Base-by-base conservation (phyloP, 805 yeast genomes). In the Candida arabinofermentans region DNA sequence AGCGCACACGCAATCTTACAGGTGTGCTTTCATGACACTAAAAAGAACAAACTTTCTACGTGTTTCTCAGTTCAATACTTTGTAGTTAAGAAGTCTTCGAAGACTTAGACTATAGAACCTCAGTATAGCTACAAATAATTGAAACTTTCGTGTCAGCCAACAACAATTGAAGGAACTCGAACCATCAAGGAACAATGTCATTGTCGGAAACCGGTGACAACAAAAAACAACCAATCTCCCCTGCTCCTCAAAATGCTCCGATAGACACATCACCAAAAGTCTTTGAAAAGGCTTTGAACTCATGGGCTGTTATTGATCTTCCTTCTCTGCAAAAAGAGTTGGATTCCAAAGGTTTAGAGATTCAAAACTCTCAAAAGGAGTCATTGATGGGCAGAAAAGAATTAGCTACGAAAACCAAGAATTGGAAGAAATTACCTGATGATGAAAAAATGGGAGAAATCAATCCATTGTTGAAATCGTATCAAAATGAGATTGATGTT, bases 401-500 rank as follows among this genome's bases (percentile, higher is more conserved):
- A 26, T 66, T 91, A 37, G 95, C 98, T 0, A 64, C 81, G 3
- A 79, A 79, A 58, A 93, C 99, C n/a, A 91, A 91, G 55, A 81
- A 73, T 35, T 93, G 91, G 66, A 80, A 81, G 59, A 87, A 83
- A 57, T 66, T 88, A 22, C 69, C 72, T 1, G 86, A 83, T 41
- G 77, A 71, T 12, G 82, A 76, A 39, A 90, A 88, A 60, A 65
- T 89, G 36, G 67, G 59, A 1, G 82, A 81, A 55, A 61, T 85
- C 58, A 83, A 84, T 46, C 64, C 71, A n/a, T 69, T 91, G 27
- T 71, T 91, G 47, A 80, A 79, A 54, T 70, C 79, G 34, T 91
- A 93, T 57, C 99, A 91, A 62, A 77, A 81, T 42, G 97, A 89
- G 58, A 86, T 91, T 54, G 99, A 91, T 59, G 67, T 71, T 32